Base-by-base conservation (phyloP, 2,329 filamentous ascomycete genomes). In the Sphaerulina populicola region DNA sequence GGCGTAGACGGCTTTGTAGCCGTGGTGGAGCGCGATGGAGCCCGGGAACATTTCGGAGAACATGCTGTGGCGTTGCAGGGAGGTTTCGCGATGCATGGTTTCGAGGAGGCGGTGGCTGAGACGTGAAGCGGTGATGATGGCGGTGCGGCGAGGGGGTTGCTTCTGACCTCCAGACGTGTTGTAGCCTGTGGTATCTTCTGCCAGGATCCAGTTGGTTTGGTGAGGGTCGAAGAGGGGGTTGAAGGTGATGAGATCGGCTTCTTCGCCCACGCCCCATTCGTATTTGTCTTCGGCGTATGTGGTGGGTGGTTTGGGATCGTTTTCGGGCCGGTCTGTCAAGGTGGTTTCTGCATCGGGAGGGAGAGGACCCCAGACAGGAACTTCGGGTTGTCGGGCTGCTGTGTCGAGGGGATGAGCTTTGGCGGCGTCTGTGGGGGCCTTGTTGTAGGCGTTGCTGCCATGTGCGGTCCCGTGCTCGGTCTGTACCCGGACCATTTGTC, bases 11-110 rank as follows among this genome's bases (percentile, higher is more conserved):
- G 84, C 86, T 69, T 90, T 90, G 61, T 88, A 74, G 1, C 86
- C 85, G 62, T 87, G 85, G 59, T 88, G 85, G 4, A 90, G 72
- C 0, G 85, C 83, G 63, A 81, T 77, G 0, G 77, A 79, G 0
- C 83, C 77, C 1, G 85, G 85, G 69, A 84, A 88, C 86, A 90
- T 90, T 67, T 90, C 86, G 23, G 78, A 80, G 65, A 86, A 89
- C 83, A 83, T 88, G 67, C 74, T 82, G 67, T 82, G 85, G 56
- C 80, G 81, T 60, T 79, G 74, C 27, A 77, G 74, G 67, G 83
- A 81, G 3, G 82, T 84, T 62, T 88, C 85, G 58, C 85, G 77
- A 68, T 90, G 86, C 83, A 90, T 89, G 4, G 80, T 80, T 41
- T 76, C 69, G 5, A 89, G 71, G 1, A 89, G 73, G 10, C 83